phyloP scores from a whole-genome alignment of 768 basidiomycete species.

The Leccinum imitatum region DNA sequence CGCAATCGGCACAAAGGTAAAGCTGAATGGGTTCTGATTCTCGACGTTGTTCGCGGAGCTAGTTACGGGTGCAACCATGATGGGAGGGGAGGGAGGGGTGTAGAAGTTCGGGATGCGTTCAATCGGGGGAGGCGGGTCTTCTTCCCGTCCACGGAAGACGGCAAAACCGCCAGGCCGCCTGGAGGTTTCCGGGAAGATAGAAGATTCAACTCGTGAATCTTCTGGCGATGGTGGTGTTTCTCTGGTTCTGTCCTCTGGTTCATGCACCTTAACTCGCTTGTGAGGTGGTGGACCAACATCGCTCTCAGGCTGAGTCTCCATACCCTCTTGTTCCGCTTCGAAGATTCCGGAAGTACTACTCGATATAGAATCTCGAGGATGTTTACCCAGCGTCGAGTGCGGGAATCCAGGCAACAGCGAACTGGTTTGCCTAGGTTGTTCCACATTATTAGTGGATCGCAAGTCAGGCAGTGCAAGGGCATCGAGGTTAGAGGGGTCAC shows the following conservation, averaged over 20 bases:
- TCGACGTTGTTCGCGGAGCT: constrained; percentile 51
- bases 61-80: constrained; percentile 36
- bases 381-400: constrained; percentile 61
- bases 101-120: constrained; percentile 55
- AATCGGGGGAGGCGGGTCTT: constrained; percentile 51
- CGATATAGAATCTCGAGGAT: constrained; percentile 51
- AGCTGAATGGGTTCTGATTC: constrained; percentile 55
- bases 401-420: constrained; percentile 38
- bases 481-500: constrained; percentile 23
- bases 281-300: constrained; percentile 45
- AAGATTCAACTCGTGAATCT: constrained; percentile 18
- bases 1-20: constrained; percentile 50
- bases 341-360: constrained; percentile 42
- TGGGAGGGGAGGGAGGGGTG: constrained; percentile 41
- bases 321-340: constrained; percentile 43
- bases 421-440: constrained; percentile 15
- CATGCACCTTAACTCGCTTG: constrained; percentile 49
- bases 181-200: constrained; percentile 12
- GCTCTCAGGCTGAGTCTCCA: constrained; percentile 40
- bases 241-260: constrained; percentile 26
- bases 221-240: constrained; percentile 9
- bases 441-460: constrained; percentile 9
- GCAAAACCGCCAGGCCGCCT: constrained; percentile 40
- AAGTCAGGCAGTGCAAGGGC: constrained; percentile 7
- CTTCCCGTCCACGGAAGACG: constrained; percentile 44